Base-by-base conservation (phyloP, 2,329 filamentous ascomycete species). In the Botrytis fabae region DNA sequence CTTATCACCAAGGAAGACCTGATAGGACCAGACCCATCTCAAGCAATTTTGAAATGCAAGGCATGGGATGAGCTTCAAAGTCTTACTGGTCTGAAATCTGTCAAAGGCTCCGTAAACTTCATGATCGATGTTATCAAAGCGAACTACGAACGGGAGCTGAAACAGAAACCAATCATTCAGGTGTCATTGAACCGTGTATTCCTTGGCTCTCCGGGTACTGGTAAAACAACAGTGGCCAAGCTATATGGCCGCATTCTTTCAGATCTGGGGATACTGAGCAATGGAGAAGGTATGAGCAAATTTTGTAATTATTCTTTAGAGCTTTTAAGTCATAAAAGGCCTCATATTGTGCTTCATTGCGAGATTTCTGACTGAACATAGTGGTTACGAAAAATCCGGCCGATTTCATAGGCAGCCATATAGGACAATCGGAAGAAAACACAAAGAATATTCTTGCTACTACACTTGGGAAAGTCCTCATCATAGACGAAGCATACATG, bases 401-500 rank as follows among this genome's bases (percentile, higher is more conserved):
- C 0, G 93, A 95, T 76, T 95, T 95, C 77, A 83, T 94, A 1
- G 92, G 91, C 0, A 82, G 81, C 14, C 83, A 79, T 0, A 74
- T 95, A 0, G 93, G 93, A 0, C 83, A 86, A 1, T 94, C 92
- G 0, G 92, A 95, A 79, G 83, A 86, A 2, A 88, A 90, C 48
- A 95, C 92, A 0, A 95, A 93, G 76, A 90, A 84, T 0, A 94
- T 95, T 10, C 84, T 95, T 0, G 88, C 87, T 0, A 83, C 89
- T 0, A 89, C 91, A 0, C 75, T 86, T 0, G 93, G 93, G 0
- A 95, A 95, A 75, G 91, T 95, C 0, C 85, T 95, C 0, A 88
- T 95, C 22, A 94, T 95, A 4, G 93, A 95, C 75, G 93, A 96
- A 78, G 92, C 92, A 0, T 95, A 95, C 75, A 89, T 89, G 48